Conservation (phyloP, 2,329 filamentous ascomycete species). For the Diaporthe batatas region DNA sequence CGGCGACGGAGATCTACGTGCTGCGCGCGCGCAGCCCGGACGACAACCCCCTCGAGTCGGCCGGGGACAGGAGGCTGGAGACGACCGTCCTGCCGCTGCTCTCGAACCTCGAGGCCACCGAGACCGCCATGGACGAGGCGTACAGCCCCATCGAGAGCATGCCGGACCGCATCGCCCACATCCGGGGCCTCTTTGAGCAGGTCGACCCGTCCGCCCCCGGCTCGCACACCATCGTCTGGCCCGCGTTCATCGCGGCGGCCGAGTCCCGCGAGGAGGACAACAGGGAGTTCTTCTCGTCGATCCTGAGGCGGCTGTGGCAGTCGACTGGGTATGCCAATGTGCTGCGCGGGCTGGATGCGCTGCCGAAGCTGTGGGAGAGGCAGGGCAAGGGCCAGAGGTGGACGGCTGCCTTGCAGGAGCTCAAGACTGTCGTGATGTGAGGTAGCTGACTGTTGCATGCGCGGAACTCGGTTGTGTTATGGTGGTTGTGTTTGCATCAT, state of each 20-base stretch:
- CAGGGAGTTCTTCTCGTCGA: constrained; percentile 34
- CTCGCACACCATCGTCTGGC: constrained; percentile 40
- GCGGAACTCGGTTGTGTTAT: neutral
- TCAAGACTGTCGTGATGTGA: constrained; percentile 40
- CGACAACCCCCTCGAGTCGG: neutral
- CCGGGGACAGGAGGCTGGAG: neutral
- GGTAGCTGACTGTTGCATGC: neutral
- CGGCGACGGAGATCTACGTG: constrained; percentile 35
- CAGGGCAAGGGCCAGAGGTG: constrained; percentile 30
- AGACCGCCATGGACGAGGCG: constrained; percentile 9
- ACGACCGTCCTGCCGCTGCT: neutral
- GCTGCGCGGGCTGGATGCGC: constrained; percentile 7
- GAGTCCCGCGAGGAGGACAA: constrained; percentile 34
- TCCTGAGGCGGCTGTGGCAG: constrained; percentile 34
- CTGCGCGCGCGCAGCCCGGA: constrained; percentile 27
- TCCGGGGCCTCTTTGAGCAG: constrained; percentile 35
- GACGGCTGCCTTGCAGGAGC: constrained; percentile 34
- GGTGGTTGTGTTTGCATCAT: neutral
- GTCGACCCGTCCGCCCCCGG: constrained; percentile 36
- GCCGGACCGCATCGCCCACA: constrained; percentile 21
- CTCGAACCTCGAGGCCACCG: constrained; percentile 14
- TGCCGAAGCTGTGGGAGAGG: constrained; percentile 38
- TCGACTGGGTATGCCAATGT: constrained; percentile 40
- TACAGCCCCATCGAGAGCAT: constrained; percentile 16
- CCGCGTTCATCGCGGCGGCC: constrained; percentile 39